These are phyloP conservation scores for Coemansia biformis DNA, from an alignment of 192 early-diverging fungal species.

Conservation along the genomic window DNA sequence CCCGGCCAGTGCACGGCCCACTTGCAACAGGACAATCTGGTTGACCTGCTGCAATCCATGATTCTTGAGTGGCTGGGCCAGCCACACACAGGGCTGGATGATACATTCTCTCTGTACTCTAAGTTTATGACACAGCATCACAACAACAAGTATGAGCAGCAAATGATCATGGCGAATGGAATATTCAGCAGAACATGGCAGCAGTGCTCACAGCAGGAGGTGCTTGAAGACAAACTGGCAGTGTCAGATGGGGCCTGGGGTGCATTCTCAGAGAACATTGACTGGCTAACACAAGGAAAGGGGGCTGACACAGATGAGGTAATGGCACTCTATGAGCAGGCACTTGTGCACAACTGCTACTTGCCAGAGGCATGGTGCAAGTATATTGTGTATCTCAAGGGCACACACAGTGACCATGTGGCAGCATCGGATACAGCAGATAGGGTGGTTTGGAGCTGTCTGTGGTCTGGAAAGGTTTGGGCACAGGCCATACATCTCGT, in stretches of 20 bases:
- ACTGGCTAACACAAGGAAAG: conserved; percentile 8
- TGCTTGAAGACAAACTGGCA: conserved; percentile 13
- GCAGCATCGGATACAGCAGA: conserved; percentile 6
- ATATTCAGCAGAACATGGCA: conserved; percentile 19
- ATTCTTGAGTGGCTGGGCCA: conserved; percentile 24
- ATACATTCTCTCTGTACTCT: conserved; percentile 37
- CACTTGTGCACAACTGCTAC: conserved; percentile 17
- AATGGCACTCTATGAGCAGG: conserved; percentile 29
- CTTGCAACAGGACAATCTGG: not conserved
- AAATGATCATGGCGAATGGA: conserved; percentile 29
- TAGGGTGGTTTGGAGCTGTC: conserved; percentile 26
- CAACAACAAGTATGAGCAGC: conserved; percentile 21
- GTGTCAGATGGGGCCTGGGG: conserved; percentile 20
- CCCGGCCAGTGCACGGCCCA: no score
- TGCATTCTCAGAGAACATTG: conserved; percentile 15
- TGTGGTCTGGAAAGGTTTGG: conserved; percentile 44
- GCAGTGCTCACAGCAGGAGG: conserved; percentile 13
- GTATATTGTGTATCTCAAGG: conserved; percentile 15
- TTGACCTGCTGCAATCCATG: conserved; percentile 15
- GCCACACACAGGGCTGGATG: conserved; percentile 31
- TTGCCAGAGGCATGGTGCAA: conserved; percentile 24
- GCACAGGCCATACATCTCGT: conserved; percentile 17
- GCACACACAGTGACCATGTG: not conserved
- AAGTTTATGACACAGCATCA: conserved; percentile 29
- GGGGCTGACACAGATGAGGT: conserved; percentile 7